Conservation (phyloP, 495 filamentous ascomycete species). For the Lophiotrema nucula region DNA sequence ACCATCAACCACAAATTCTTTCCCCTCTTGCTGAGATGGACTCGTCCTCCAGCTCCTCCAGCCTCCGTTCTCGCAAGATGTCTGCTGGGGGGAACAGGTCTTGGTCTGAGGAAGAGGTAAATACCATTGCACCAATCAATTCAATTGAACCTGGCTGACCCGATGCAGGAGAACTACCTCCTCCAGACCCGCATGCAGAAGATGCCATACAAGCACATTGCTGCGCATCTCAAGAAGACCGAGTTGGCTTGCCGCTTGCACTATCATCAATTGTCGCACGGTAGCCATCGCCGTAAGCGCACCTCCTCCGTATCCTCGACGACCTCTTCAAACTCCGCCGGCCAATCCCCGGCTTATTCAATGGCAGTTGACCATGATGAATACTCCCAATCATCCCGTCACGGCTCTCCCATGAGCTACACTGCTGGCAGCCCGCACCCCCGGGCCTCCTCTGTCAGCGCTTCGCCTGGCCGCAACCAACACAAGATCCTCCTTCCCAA, state of each 20-base stretch:
- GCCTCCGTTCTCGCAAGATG: slow-evolving; percentile 35
- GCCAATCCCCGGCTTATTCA: slow-evolving; percentile 36
- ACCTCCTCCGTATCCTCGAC: slow-evolving; percentile 60
- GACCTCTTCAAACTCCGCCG: slow-evolving; percentile 35
- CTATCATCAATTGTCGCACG: slow-evolving; percentile 80
- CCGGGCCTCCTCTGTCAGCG: slow-evolving; percentile 17
- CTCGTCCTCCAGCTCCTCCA: slow-evolving; percentile 8
- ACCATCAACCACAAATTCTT: slow-evolving; percentile 31
- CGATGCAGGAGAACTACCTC: slow-evolving; percentile 73
- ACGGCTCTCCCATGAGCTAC: slow-evolving; percentile 35
- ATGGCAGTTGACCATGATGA: slow-evolving; percentile 32
- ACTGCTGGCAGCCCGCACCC: slow-evolving; percentile 23
- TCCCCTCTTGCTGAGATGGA: slow-evolving; percentile 36
- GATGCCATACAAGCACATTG: slow-evolving; percentile 88
- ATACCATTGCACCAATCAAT: not conserved
- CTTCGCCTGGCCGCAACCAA: slow-evolving; percentile 32
- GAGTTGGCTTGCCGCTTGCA: slow-evolving; percentile 82
- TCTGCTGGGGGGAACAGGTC: slow-evolving; percentile 39
- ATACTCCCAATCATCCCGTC: slow-evolving; percentile 34
- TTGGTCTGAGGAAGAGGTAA: slow-evolving; percentile 41
- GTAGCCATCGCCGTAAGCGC: slow-evolving; percentile 69
- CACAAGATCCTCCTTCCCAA: slow-evolving; percentile 40
- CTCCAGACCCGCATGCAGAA: slow-evolving; percentile 79
- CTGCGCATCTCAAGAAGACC: slow-evolving; percentile 77
- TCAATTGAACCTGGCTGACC: slow-evolving; percentile 5